Conservation (phyloP, 202 grass and related monocot species). For the Elaeis oleifera region DNA sequence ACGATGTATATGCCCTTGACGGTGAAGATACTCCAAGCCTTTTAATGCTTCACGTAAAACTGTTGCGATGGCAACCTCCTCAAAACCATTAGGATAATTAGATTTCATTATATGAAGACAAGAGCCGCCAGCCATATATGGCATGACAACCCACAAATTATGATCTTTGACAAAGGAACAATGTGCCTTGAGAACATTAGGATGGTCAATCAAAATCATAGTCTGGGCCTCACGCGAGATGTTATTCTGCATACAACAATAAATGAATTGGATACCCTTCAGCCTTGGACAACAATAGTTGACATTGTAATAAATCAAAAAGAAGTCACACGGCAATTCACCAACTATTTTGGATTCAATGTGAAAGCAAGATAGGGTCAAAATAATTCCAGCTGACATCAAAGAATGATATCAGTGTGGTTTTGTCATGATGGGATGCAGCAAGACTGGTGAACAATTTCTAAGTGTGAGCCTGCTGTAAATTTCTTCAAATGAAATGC, state of each 20-base stretch:
- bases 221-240: constrained; percentile 89
- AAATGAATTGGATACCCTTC: background rate
- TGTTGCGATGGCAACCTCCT: constrained; percentile 70
- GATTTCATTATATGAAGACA: constrained; percentile 99
- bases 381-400: too few species aligned
- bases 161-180: constrained; percentile 78
- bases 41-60: constrained; percentile 76
- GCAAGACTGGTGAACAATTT: too few species aligned
- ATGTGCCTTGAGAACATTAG: constrained; percentile 82
- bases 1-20: constrained; percentile 86
- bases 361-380: too few species aligned
- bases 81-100: constrained; percentile 56
- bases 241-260: constrained; percentile 50
- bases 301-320: background rate
- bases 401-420: too few species aligned
- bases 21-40: constrained; percentile 85
- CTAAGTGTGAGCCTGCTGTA: too few species aligned
- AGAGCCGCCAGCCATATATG: constrained; percentile 91
- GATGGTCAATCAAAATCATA: constrained; percentile 89
- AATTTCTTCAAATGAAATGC: too few species aligned
- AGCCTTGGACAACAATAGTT: too few species aligned
- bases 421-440: too few species aligned
- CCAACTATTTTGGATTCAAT: too few species aligned
- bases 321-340: background rate
- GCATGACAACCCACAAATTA: constrained; percentile 85